Base-by-base conservation (phyloP, 345 rosid species). In the Citrus unshiu region DNA sequence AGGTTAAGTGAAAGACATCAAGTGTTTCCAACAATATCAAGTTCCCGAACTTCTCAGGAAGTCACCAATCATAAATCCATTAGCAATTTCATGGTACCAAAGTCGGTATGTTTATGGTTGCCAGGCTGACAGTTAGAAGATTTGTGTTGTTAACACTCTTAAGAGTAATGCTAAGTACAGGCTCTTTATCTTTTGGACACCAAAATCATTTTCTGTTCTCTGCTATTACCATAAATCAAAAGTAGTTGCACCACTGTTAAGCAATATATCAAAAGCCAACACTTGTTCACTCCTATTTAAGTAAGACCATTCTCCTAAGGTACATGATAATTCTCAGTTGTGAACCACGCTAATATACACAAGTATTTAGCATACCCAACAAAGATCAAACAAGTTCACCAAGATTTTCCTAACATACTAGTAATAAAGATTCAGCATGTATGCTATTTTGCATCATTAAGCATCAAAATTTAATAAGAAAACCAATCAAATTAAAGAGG, bases 1-100 rank as follows among this genome's bases (percentile, higher is more conserved):
- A 70, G 66, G 9, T 34, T n/a, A 32, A 34, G 72, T 60, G 54
- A 9, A 46, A 30, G 4, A 61, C 16, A 69, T 80, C 76, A 13
- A 76, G 68, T 30, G 80, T 70, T 43, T 63, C 59, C 57, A 81
- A 46, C 37, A 12, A 32, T 37, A 30, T 32, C 66, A 70, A 63
- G 46, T 39, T 49, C 40, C 72, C 60, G 40, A 70, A 34, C 46
- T 63, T 29, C 24, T 35, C 34, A 39, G 65, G 64, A 7, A 65
- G n/a, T 19, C 40, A 12, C 70, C 58, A 29, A 6, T 25, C 32
- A 73, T 25, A 40, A 24, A 74, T 27, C 32, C 34, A 56, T 40
- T 56, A 73, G 24, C 40, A 77, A 59, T 35, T 61, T 67, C 35
- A 68, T 9, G 35, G 27, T 56, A 10, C 14, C 8, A 27, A 57